phyloP scores from a whole-genome alignment of 768 basidiomycete species.

The Chalciporus chontae region DNA sequence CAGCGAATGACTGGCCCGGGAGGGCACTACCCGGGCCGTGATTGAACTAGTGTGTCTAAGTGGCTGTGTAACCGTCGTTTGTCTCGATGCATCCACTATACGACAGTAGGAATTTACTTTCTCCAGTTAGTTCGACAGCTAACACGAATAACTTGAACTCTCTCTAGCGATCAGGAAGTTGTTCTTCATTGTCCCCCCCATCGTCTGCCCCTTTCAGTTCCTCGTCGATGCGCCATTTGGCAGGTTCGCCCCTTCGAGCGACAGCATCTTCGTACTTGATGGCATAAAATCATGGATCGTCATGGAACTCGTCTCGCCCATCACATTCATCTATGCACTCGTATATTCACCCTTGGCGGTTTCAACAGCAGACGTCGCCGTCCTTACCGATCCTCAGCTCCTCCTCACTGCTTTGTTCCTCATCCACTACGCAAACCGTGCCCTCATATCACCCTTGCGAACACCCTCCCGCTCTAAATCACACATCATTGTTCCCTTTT shows the following conservation, averaged over 20 bases:
- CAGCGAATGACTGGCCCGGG: too few species aligned
- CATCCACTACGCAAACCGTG: conserved; percentile 80
- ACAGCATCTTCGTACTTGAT: conserved; percentile 52
- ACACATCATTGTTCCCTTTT: conserved; percentile 61
- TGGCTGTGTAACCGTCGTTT: too few species aligned
- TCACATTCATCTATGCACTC: conserved; percentile 49
- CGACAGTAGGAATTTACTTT: conserved; percentile 17
- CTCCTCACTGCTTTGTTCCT: conserved; percentile 60
- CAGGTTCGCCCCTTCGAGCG: conserved; percentile 52
- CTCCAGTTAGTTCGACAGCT: not conserved
- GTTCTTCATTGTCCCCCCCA: conserved; percentile 40
- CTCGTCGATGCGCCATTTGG: conserved; percentile 78
- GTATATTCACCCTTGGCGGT: conserved; percentile 46
- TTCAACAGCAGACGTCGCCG: conserved; percentile 23
- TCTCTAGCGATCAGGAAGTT: conserved; percentile 39
- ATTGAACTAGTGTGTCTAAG: too few species aligned
- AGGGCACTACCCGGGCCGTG: too few species aligned
- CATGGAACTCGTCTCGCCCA: conserved; percentile 71
- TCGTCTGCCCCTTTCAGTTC: conserved; percentile 39
- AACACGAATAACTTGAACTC: not conserved
- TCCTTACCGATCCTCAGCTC: conserved; percentile 39
- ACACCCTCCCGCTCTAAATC: conserved; percentile 76
- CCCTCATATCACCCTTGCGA: conserved; percentile 73
- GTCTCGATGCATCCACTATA: conserved; percentile 24
- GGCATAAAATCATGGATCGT: conserved; percentile 68